A percentile compares a stretch with the other conserved stretches of the same genome.
phyloP scores from a whole-genome alignment of 2,329 filamentous ascomycete species.

The Grosmannia penicillata region DNA sequence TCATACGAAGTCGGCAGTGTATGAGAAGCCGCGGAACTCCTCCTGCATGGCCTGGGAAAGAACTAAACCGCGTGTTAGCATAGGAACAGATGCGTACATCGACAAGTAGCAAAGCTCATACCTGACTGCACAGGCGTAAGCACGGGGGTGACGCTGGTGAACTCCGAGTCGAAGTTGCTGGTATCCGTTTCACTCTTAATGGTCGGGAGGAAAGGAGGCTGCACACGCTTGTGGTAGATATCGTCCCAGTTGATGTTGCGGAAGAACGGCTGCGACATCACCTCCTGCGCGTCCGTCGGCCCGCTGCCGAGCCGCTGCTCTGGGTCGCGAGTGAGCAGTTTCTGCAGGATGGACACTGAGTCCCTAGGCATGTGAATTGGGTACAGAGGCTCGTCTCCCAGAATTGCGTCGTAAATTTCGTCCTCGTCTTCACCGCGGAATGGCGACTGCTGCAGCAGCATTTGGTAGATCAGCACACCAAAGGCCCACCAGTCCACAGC shows the following conservation, averaged over 20 bases:
- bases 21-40: conserved; percentile 97
- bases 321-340: conserved; percentile 87
- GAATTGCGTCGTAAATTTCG: conserved; percentile 97
- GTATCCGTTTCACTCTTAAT: conserved; percentile 92
- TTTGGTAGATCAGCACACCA: conserved; percentile 96
- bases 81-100: conserved; percentile 20
- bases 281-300: conserved; percentile 91
- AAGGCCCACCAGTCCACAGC: conserved; percentile 99
- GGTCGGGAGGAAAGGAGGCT: conserved; percentile 75
- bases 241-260: conserved; percentile 97
- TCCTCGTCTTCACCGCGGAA: conserved; percentile 99
- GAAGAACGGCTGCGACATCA: conserved; percentile 99
- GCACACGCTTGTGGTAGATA: conserved; percentile 87
- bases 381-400: conserved; percentile 93
- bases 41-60: conserved; percentile 98
- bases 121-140: conserved; percentile 93
- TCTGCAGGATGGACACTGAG: conserved; percentile 93
- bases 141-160: conserved; percentile 95
- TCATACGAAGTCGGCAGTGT: conserved; percentile 80
- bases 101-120: conserved; percentile 28
- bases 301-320: conserved; percentile 86
- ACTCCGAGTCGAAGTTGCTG: conserved; percentile 98
- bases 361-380: conserved; percentile 98
- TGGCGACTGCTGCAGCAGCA: conserved; percentile 96
- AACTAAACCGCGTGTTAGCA: conserved; percentile 35